Base-by-base conservation (phyloP, 345 rosid genomes). In the Moricandia arvensis region DNA sequence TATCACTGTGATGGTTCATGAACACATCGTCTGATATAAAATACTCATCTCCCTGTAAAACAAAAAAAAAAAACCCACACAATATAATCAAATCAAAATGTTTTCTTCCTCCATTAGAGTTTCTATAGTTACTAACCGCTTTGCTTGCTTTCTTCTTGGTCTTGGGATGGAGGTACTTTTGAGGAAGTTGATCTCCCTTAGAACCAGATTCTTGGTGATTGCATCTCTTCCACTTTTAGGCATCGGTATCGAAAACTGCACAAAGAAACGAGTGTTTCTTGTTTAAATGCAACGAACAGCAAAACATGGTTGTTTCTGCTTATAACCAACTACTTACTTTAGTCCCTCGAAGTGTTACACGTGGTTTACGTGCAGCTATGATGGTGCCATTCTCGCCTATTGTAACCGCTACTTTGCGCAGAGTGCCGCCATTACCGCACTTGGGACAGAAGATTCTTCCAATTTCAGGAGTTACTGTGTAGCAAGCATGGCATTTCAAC, bases 101-200 rank as follows among this genome's bases (percentile, higher is more conserved):
- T 21, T 63, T 58, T 51, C 35, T 61, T 60, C 18, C 17, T 60
- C 34, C 15, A 51, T 13, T 7, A 49, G 57, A 49, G 21, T 49
- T 49, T 16, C 45, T 47, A n/a, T 47, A 27, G 7, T 45, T 73
- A 80, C 78, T 78, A 15, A 93, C 99, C 90, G 81, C 62, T 69
- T 87, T 90, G 69, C 79, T 84, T 45, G 66, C 68, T 83, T 90
- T 89, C 91, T 91, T 91, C 86, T 90, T 95, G 54, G 84, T 86
- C 85, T 76, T 95, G 10, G 98, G 97, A 51, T 88, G 31, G 60
- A 95, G 93, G 68, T 78, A 83, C 85, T 89, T 95, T 58, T 85
- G 91, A 30, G 99, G 98, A 57, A 95, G 86, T 79, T 95, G 99
- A 81, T 95, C 99, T 95, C 99, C n/a, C 98, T 91, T 51, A 95